These are phyloP conservation scores for Pestalotiopsis fici DNA, from an alignment of 2,329 filamentous ascomycete genomes.

Conservation along the genomic window DNA sequence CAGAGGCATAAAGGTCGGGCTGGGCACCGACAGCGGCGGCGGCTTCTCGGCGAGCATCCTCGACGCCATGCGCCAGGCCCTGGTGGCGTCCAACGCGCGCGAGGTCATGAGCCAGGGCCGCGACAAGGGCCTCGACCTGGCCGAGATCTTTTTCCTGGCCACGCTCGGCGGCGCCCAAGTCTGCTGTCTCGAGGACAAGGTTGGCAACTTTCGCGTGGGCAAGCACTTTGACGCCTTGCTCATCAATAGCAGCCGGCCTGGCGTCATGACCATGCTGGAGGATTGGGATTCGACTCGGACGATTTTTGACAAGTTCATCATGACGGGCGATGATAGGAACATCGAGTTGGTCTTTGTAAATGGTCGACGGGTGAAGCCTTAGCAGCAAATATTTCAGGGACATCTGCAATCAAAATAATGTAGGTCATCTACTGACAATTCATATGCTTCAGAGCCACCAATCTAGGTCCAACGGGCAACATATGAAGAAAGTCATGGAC, in stretches of 20 bases:
- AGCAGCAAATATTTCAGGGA: neutral
- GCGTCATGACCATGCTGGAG: conserved; percentile 54
- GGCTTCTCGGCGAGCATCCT: conserved; percentile 63
- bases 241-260: conserved; percentile 35
- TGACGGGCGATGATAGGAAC: conserved; percentile 67
- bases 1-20: conserved; percentile 62
- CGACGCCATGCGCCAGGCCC: conserved; percentile 57
- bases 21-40: conserved; percentile 66
- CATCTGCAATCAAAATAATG: no score
- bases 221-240: conserved; percentile 66
- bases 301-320: conserved; percentile 64
- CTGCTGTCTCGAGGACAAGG: conserved; percentile 49
- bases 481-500: neutral
- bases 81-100: conserved; percentile 53
- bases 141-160: conserved; percentile 60
- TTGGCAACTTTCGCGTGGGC: conserved; percentile 59
- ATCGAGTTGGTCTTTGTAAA: conserved; percentile 55
- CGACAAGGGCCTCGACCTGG: conserved; percentile 47
- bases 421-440: no score
- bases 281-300: conserved; percentile 44
- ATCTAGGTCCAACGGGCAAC: no score
- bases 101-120: conserved; percentile 39
- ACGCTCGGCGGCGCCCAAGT: conserved; percentile 63
- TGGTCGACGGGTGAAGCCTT: conserved; percentile 37
- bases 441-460: no score